A percentile compares a stretch with the other conserved stretches of the same genome.
Evolutionary conservation across 2,329 filamentous ascomycete species (phyloP).

Genomic region (Sporothrix pallida): DNA sequence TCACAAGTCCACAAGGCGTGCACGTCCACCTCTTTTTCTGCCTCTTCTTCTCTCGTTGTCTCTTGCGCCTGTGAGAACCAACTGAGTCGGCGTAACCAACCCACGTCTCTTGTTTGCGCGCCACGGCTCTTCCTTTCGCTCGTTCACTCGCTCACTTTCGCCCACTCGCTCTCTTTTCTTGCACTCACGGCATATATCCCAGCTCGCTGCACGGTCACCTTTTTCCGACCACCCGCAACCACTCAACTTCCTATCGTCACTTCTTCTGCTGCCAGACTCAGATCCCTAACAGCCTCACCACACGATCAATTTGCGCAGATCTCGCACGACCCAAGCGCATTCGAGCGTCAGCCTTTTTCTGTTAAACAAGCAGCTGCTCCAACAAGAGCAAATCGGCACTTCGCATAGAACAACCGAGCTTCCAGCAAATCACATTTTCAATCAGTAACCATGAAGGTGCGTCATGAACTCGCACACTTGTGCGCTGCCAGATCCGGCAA

Average conservation of each 20-base stretch:
- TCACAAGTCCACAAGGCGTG: background rate
- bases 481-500: background rate
- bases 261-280: background rate
- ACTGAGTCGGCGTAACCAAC: constrained; percentile 11
- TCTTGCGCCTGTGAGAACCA: constrained; percentile 22
- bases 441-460: constrained; percentile 38
- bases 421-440: background rate
- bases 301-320: background rate
- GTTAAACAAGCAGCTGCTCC: background rate
- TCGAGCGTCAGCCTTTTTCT: background rate
- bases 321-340: background rate
- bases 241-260: background rate
- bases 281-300: background rate
- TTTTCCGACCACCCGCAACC: background rate
- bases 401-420: background rate
- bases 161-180: constrained; percentile 1
- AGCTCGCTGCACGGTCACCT: background rate
- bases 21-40: background rate
- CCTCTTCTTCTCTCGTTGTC: background rate
- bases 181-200: background rate
- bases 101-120: background rate
- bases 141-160: background rate
- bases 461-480: constrained; percentile 31
- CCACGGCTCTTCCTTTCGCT: background rate
- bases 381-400: background rate